These are phyloP conservation scores for Chenopodium formosanum DNA, from an alignment of 148 eudicot species.

Conservation along the genomic window DNA sequence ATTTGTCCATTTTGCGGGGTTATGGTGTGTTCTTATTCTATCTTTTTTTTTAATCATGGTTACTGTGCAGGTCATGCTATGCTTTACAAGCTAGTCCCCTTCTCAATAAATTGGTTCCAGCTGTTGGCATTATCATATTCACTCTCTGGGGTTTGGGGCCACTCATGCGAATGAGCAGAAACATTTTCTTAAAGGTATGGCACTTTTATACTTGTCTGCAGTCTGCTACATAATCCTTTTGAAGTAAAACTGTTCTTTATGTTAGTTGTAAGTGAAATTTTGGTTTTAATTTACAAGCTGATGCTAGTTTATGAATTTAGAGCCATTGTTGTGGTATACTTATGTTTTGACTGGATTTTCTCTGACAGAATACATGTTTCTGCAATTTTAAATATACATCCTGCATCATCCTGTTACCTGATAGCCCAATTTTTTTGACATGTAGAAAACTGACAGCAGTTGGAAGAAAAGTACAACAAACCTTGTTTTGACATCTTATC, in stretches of 20 bases:
- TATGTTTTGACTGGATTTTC: slow-evolving; percentile 1
- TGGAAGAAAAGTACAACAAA: slow-evolving; percentile 81
- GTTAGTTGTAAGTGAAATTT: background rate
- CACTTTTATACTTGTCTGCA: background rate
- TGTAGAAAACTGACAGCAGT: slow-evolving; percentile 73
- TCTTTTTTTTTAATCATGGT: background rate
- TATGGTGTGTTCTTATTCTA: background rate
- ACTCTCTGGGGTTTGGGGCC: slow-evolving; percentile 87
- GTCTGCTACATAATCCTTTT: background rate
- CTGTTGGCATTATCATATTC: slow-evolving; percentile 61
- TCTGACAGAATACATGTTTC: background rate
- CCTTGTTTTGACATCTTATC: slow-evolving; percentile 69
- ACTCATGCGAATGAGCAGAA: slow-evolving; percentile 60
- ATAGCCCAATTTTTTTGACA: slow-evolving; percentile 11
- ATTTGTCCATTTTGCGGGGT: background rate
- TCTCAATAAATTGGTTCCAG: slow-evolving; percentile 61
- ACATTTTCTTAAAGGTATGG: slow-evolving; percentile 56
- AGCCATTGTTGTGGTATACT: background rate
- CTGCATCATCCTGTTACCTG: slow-evolving; percentile 14
- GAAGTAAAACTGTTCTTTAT: background rate
- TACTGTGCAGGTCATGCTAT: slow-evolving; percentile 52
- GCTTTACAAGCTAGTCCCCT: slow-evolving; percentile 56
- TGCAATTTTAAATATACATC: background rate
- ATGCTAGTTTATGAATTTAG: background rate
- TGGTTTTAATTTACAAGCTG: background rate